Conservation (phyloP, 2,329 filamentous ascomycete genomes). For the Pezicula rhizophila region DNA sequence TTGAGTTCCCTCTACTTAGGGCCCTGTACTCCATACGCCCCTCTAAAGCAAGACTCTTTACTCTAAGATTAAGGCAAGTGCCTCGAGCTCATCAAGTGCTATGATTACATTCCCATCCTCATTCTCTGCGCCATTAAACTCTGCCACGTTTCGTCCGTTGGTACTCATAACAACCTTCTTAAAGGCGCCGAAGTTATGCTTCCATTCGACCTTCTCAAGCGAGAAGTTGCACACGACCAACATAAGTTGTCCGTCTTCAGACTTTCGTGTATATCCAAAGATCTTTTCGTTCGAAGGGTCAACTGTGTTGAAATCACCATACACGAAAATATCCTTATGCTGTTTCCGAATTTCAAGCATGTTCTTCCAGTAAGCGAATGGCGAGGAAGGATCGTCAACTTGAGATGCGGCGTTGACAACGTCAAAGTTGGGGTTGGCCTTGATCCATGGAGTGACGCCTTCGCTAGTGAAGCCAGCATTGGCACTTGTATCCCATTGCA, state of each 20-base stretch:
- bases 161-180: neutral
- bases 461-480: slow-evolving; percentile 60
- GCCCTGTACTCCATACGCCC: no score
- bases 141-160: neutral
- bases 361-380: slow-evolving; percentile 55
- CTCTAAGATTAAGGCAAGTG: neutral
- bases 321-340: slow-evolving; percentile 58
- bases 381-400: slow-evolving; percentile 38
- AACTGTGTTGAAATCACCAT: slow-evolving; percentile 55
- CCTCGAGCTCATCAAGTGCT: neutral
- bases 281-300: slow-evolving; percentile 44
- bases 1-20: neutral
- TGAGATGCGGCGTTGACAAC: slow-evolving; percentile 56
- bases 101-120: neutral
- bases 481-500: slow-evolving; percentile 59
- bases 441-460: slow-evolving; percentile 60
- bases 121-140: neutral
- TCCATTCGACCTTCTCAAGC: neutral
- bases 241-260: slow-evolving; percentile 1
- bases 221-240: slow-evolving; percentile 1
- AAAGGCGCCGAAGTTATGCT: neutral
- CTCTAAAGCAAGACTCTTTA: no score
- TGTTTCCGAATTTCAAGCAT: slow-evolving; percentile 55
- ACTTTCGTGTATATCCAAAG: slow-evolving; percentile 42
- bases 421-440: slow-evolving; percentile 55